These are phyloP conservation scores for Cystobasidiaceae sp. DNA, from an alignment of 1,284 basidiomycete genomes.

Conservation along the genomic window DNA sequence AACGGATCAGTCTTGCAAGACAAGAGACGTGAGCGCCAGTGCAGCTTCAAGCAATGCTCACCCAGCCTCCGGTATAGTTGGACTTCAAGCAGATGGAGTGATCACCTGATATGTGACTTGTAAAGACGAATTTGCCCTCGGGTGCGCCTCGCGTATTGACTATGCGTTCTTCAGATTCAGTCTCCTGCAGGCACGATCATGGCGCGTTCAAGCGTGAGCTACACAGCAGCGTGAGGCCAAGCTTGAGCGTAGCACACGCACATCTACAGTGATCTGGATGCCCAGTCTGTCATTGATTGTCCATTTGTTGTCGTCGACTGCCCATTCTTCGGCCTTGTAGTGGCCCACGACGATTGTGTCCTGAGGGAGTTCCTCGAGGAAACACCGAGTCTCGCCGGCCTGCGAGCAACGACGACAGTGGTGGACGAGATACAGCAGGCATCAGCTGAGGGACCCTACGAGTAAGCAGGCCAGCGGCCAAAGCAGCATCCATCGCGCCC, in stretches of 20 bases:
- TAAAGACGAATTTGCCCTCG: slow-evolving; percentile 93
- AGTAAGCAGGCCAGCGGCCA: background rate
- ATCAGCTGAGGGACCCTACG: background rate
- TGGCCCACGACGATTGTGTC: slow-evolving; percentile 97
- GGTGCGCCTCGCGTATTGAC: slow-evolving; percentile 82
- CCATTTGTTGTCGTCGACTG: slow-evolving; percentile 66
- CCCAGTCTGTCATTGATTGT: slow-evolving; percentile 70
- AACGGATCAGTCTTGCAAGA: too few species aligned
- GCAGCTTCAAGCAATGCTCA: background rate
- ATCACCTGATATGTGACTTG: slow-evolving; percentile 91
- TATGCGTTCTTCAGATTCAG: slow-evolving; percentile 66
- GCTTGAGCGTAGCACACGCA: slow-evolving; percentile 47
- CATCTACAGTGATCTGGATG: slow-evolving; percentile 84
- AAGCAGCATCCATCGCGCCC: too few species aligned
- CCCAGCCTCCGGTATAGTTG: slow-evolving; percentile 74
- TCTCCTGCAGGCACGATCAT: slow-evolving; percentile 56
- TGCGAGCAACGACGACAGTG: slow-evolving; percentile 21
- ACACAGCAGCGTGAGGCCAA: background rate
- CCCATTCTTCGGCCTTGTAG: slow-evolving; percentile 88
- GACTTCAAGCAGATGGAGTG: slow-evolving; percentile 93
- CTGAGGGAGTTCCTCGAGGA: slow-evolving; percentile 93
- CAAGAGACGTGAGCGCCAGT: background rate
- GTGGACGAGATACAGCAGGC: background rate
- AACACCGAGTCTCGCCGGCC: slow-evolving; percentile 57
- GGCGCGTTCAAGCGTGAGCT: background rate